Percentiles rank a stretch among this genome's conserved stretches.
These are phyloP conservation scores for Piper longum DNA, from an alignment of 164 flowering plant species.

Conservation along the genomic window DNA sequence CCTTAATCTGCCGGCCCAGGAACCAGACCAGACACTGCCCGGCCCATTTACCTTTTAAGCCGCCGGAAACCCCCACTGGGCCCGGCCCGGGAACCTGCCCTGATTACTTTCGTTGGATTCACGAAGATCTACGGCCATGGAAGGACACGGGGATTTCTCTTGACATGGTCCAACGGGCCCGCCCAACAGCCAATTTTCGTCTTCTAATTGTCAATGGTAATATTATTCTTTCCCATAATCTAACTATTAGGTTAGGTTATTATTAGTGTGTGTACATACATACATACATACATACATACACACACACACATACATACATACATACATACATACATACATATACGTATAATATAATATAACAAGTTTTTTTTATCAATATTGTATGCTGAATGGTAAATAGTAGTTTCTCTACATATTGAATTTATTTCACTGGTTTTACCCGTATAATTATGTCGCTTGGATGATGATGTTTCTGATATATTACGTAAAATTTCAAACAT, in stretches of 20 bases:
- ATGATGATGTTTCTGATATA: too few relatives aligned
- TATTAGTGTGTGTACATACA: too few relatives aligned
- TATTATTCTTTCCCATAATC: too few relatives aligned
- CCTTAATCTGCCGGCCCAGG: slow-evolving; percentile 32
- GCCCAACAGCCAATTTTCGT: slow-evolving; percentile 15
- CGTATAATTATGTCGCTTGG: too few relatives aligned
- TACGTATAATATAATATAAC: too few relatives aligned
- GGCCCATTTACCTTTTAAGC: background rate
- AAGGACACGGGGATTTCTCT: slow-evolving; percentile 23
- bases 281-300: too few relatives aligned
- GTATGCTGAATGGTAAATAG: too few relatives aligned
- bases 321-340: too few relatives aligned
- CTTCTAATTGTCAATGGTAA: slow-evolving; percentile 20
- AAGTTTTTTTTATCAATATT: too few relatives aligned
- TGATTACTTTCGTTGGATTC: slow-evolving; percentile 45
- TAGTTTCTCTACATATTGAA: background rate
- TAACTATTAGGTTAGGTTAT: too few relatives aligned
- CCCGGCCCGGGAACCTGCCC: slow-evolving; percentile 17
- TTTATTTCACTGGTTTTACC: background rate
- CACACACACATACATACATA: too few relatives aligned
- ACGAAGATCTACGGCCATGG: slow-evolving; percentile 41
- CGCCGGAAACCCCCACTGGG: background rate
- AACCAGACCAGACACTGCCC: slow-evolving; percentile 31
- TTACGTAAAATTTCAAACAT: background rate
- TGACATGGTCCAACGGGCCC: slow-evolving; percentile 28